phyloP scores from a whole-genome alignment of 805 yeast genomes.

The Saturnispora zaruensis region DNA sequence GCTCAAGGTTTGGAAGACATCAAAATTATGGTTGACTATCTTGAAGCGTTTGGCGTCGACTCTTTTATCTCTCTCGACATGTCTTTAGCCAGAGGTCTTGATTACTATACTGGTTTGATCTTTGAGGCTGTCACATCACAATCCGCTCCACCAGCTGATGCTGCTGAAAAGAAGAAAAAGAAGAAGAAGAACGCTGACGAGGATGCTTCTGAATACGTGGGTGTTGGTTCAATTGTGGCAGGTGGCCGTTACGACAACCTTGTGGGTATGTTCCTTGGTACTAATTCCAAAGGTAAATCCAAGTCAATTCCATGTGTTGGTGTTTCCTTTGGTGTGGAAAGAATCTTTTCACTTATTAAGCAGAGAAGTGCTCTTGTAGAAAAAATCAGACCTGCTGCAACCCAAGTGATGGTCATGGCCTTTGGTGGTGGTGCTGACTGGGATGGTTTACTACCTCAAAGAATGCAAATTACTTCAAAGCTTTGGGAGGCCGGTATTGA shows the following conservation, averaged over 20 bases:
- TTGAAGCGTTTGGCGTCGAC: constrained; percentile 74
- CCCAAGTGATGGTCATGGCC: constrained; percentile 95
- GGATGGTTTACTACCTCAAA: constrained; percentile 86
- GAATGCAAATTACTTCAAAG: constrained; percentile 76
- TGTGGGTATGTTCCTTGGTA: constrained; percentile 89
- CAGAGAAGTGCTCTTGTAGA: constrained; percentile 59
- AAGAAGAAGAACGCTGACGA: constrained; percentile 44
- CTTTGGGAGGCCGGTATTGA: constrained; percentile 88
- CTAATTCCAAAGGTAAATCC: constrained; percentile 65
- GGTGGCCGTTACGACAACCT: constrained; percentile 97
- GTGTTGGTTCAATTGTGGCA: constrained; percentile 97
- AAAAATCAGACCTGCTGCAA: constrained; percentile 69
- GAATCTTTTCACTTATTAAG: constrained; percentile 83
- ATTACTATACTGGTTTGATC: constrained; percentile 93
- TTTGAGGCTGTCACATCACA: constrained; percentile 94
- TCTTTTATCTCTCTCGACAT: constrained; percentile 73
- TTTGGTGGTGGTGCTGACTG: constrained; percentile 97
- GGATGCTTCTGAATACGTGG: constrained; percentile 94
- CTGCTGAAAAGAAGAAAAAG: constrained; percentile 43
- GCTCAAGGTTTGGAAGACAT: constrained; percentile 76
- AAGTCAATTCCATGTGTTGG: constrained; percentile 94
- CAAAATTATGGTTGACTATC: constrained; percentile 61
- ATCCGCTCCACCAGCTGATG: constrained; percentile 89
- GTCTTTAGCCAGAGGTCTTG: constrained; percentile 94
- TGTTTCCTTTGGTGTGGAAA: constrained; percentile 92